Conservation (phyloP, 495 filamentous ascomycete genomes). For the Oleoguttula mirabilis region DNA sequence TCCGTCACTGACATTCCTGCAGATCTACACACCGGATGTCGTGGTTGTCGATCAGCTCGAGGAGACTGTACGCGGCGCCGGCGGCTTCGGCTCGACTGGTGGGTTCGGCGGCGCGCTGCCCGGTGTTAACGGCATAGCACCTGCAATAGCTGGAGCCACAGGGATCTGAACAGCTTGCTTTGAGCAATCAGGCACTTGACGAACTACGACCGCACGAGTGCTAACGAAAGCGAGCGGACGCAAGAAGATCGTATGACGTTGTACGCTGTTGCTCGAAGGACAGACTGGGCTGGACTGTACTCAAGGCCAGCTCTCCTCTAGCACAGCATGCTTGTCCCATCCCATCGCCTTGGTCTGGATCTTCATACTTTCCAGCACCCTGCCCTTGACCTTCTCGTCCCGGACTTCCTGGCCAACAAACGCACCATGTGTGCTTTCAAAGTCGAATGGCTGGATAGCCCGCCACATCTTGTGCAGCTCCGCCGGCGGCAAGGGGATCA, state of each 20-base stretch:
- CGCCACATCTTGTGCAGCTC: constrained; percentile 43
- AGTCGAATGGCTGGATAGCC: constrained; percentile 43
- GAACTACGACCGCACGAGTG: too few species aligned
- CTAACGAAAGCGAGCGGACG: too few species aligned
- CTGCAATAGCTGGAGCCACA: too few species aligned
- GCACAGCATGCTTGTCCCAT: constrained; percentile 35
- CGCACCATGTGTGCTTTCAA: constrained; percentile 52
- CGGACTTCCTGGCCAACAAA: constrained; percentile 50
- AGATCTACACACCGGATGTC: constrained; percentile 85
- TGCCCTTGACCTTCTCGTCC: constrained; percentile 43
- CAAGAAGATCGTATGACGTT: too few species aligned
- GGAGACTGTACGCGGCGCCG: constrained; percentile 78
- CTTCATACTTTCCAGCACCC: constrained; percentile 64
- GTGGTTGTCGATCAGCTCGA: constrained; percentile 76
- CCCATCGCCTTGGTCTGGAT: constrained; percentile 52
- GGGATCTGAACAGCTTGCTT: too few species aligned
- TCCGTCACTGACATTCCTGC: constrained; percentile 12
- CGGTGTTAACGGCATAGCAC: constrained; percentile 3
- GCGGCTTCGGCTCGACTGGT: constrained; percentile 92
- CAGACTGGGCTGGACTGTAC: too few species aligned
- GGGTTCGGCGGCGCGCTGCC: constrained; percentile 29
- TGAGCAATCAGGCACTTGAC: too few species aligned
- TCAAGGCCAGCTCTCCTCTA: constrained; percentile 26
- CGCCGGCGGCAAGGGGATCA: constrained; percentile 55
- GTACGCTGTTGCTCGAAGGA: too few species aligned